A percentile compares a stretch with the other conserved stretches of the same genome.
phyloP scores from a whole-genome alignment of 1,139 yeast species.

The Debaryomycetaceae sp. region DNA sequence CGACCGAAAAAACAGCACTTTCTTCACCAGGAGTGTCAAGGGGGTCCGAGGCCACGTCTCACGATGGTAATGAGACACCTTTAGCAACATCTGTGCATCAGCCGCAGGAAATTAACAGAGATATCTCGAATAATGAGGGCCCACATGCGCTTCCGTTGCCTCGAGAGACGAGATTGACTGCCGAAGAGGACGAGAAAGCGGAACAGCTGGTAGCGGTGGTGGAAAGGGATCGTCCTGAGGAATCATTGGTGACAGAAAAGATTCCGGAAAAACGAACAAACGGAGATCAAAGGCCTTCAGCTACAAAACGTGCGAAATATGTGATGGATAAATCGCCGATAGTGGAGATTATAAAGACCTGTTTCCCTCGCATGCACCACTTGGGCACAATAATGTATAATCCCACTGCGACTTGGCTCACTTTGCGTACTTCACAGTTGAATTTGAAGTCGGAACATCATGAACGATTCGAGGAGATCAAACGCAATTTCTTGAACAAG shows the following conservation, averaged over 20 bases:
- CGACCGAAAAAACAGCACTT: neutral
- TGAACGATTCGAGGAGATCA: slow-evolving; percentile 28
- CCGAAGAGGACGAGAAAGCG: neutral
- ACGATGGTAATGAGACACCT: neutral
- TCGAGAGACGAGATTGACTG: neutral
- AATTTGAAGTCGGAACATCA: slow-evolving; percentile 32
- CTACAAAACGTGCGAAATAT: neutral
- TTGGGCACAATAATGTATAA: slow-evolving; percentile 63
- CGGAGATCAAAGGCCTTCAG: neutral
- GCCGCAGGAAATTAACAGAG: neutral
- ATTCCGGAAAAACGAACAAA: neutral
- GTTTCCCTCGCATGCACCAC: slow-evolving; percentile 45
- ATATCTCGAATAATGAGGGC: neutral
- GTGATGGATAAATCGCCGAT: slow-evolving; percentile 42
- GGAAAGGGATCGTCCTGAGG: neutral
- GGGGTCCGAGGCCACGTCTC: neutral
- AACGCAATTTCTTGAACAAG: slow-evolving; percentile 24
- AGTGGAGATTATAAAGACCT: slow-evolving; percentile 38
- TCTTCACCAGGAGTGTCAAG: neutral
- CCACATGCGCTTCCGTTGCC: slow-evolving; percentile 1
- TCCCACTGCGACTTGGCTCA: slow-evolving; percentile 50
- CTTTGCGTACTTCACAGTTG: slow-evolving; percentile 34
- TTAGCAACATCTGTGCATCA: neutral
- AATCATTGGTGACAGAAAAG: neutral
- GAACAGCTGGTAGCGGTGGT: neutral